Percentiles rank a stretch among this genome's conserved stretches.
phyloP scores from a whole-genome alignment of 2,329 filamentous ascomycete species.

The Hypomyces rosellus region DNA sequence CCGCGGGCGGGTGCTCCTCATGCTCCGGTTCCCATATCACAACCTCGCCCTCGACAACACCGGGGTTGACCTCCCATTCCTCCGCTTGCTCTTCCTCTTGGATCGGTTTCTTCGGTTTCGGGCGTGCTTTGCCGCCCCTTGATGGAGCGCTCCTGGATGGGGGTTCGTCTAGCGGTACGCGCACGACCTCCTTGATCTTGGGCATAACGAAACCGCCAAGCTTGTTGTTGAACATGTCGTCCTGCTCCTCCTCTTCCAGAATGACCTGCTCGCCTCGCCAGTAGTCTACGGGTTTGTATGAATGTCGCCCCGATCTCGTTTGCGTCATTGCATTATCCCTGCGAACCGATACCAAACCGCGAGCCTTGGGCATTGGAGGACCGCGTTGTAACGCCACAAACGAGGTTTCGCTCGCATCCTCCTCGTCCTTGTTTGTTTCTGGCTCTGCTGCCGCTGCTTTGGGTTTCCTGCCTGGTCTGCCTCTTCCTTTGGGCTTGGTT shows the following conservation, averaged over 20 bases:
- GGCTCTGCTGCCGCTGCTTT: conserved; percentile 17
- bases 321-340: conserved; percentile 46
- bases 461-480: conserved; percentile 20
- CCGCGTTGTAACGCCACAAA: conserved; percentile 45
- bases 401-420: conserved; percentile 42
- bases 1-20: conserved; percentile 45
- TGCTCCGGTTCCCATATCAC: conserved; percentile 56
- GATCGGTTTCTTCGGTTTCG: conserved; percentile 28
- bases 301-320: conserved; percentile 71
- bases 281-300: conserved; percentile 71
- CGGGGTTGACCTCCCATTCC: conserved; percentile 65
- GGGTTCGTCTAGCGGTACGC: conserved; percentile 55
- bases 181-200: conserved; percentile 70
- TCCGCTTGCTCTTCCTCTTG: conserved; percentile 52
- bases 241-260: conserved; percentile 55
- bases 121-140: conserved; percentile 20
- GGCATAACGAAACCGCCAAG: conserved; percentile 51
- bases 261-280: conserved; percentile 82
- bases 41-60: conserved; percentile 57
- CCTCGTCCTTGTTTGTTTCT: conserved; percentile 29
- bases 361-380: conserved; percentile 49
- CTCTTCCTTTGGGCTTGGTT: conserved; percentile 21
- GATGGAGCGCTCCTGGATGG: conserved; percentile 18
- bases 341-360: conserved; percentile 48
- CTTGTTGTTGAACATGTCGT: conserved; percentile 37